Conservation (phyloP, 805 yeast species). For the Teunomyces tritomae region DNA sequence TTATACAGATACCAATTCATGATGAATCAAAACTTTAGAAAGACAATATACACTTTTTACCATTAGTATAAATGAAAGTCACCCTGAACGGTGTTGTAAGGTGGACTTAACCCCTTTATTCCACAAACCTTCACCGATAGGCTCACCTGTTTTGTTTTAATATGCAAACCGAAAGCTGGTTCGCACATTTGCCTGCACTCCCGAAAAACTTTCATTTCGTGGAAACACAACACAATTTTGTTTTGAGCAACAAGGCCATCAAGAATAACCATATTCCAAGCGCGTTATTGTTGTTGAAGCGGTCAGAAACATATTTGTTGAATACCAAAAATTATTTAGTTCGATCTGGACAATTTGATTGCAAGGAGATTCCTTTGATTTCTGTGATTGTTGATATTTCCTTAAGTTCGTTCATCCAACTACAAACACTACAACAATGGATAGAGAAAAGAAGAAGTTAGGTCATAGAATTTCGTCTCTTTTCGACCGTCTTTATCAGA, state of each 20-base stretch:
- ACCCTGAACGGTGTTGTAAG: too few relatives aligned
- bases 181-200: not conserved
- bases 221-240: constrained; percentile 1
- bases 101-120: too few relatives aligned
- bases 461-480: constrained; percentile 28
- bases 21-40: too few relatives aligned
- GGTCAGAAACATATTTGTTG: not conserved
- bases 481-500: constrained; percentile 38
- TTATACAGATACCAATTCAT: too few relatives aligned
- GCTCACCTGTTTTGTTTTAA: too few relatives aligned
- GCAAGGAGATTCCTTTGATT: not conserved
- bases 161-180: not conserved
- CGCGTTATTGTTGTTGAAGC: not conserved
- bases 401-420: not conserved
- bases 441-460: constrained; percentile 34
- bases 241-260: not conserved
- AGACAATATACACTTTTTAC: too few relatives aligned
- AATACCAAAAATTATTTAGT: not conserved
- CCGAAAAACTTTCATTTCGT: not conserved
- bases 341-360: not conserved
- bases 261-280: not conserved
- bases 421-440: not conserved
- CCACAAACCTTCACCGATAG: too few relatives aligned
- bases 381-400: not conserved
- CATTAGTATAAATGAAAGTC: too few relatives aligned